Percentiles rank a stretch among this genome's conserved stretches.
These are phyloP conservation scores for Hyphopichia homilentoma DNA, from an alignment of 805 yeast species.

Conservation along the genomic window DNA sequence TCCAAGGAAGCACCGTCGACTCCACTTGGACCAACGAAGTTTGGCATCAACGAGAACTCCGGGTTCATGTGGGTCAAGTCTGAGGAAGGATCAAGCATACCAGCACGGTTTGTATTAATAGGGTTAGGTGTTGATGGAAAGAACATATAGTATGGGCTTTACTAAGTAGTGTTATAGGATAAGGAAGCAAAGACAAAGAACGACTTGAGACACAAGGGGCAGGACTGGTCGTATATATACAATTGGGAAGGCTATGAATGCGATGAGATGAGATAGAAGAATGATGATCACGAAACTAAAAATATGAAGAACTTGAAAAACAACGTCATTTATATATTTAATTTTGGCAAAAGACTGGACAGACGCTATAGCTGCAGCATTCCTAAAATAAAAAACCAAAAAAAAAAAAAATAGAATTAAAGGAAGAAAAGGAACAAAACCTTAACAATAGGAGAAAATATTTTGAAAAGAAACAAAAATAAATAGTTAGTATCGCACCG, in stretches of 20 bases:
- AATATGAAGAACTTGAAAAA: conserved; percentile 1
- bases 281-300: too few species aligned
- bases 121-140: conserved; percentile 7
- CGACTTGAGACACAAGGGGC: too few species aligned
- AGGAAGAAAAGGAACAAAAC: neutral
- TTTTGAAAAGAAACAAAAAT: too few species aligned
- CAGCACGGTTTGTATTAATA: conserved; percentile 9
- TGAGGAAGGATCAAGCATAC: conserved; percentile 14
- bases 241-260: too few species aligned
- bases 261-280: conserved; percentile 2
- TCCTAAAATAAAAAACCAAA: neutral
- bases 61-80: conserved; percentile 9
- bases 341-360: conserved; percentile 1
- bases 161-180: too few species aligned
- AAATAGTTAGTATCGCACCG: too few species aligned
- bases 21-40: conserved; percentile 1
- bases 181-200: too few species aligned
- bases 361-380: neutral
- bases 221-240: too few species aligned
- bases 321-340: conserved; percentile 6
- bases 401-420: conserved; percentile 1
- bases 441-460: too few species aligned
- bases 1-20: conserved; percentile 1
- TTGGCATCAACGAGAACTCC: conserved; percentile 9
- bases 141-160: conserved; percentile 10